Evolutionary conservation across 169 alveolate genomes (phyloP), one percentile per base, ranked within the genome.

Genomic region (Plasmodium cynomolgi): DNA sequence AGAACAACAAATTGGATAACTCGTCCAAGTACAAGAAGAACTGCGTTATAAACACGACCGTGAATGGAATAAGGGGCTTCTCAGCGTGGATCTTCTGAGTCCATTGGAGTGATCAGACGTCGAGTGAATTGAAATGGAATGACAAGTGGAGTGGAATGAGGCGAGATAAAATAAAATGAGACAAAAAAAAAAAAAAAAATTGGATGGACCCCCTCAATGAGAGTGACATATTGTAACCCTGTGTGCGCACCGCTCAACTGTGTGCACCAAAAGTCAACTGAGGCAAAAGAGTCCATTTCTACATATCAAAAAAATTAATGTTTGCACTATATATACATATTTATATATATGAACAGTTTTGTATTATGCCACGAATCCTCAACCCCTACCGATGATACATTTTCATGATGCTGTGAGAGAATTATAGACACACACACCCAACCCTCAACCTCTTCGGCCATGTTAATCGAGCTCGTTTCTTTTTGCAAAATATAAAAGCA

Each of bases 61-160:
- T 80, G 41, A 90, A 81, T 80, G 83, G 94, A 17, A 23, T 90
- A 39, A 80, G 58, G 50, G 90, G 94, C 6, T 34, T 90, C 72
- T 80, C 94, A 58, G 74, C 91, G 5, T 90, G 94, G 94, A 80
- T 90, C 47, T 80, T 90, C 82, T 90, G 68, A 80, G 29, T 68
- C 41, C n/a, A 75, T 34, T n/a, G 7, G 17, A 33, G 34, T 75
- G n/a, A 33, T 13, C n/a, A 15, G 83, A 75, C n/a, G 44, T 1
- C 33, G n/a, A 23, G 26, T n/a, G 50, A 90, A 62, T 13, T 73
- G 37, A 47, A 73, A 50, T 74, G 33, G 41, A 81, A 83, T 39
- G 44, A 39, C 31, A 13, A 39, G 15, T 72, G 47, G 54, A 41
- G 8, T 39, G 13, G 13, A 79, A 11, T 26, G n/a, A n/a, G 34